Base-by-base conservation (phyloP, 768 basidiomycete genomes). In the Boletus rubropictus region DNA sequence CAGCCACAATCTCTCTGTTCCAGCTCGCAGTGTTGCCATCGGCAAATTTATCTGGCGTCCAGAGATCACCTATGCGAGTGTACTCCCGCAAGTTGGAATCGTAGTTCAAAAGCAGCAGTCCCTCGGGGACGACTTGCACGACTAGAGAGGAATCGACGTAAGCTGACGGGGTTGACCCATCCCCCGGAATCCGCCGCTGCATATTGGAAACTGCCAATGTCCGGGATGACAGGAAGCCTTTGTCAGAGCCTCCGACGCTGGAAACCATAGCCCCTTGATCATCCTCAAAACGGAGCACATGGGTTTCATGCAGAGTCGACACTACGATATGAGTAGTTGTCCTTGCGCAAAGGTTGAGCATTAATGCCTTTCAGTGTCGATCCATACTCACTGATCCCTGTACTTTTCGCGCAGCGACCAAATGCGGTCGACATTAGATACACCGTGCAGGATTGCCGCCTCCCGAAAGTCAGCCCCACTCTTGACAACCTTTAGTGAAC, bases 381-480 rank as follows among this genome's bases (percentile, higher is more conserved):
- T 3, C 12, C 40, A 10, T 25, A 68, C 81, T 61, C 61, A 86
- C 84, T 52, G 49, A 46, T 78, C 76, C 17, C 72, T 62, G 46
- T 71, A 77, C 21, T 56, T 68, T 12, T 68, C 54, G 14, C 76
- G 74, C 17, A 89, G 56, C 3, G 84, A 66, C 80, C 85, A 93
- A 3, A 91, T 60, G 21, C 70, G 69, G 11, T 76, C 74, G n/a
- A 84, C 70, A 46, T 77, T 67, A 0, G 68, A 61, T 38, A 91
- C 53, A 1, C 83, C 83, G 5, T 77, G 73, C 6, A 89, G 58
- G 24, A 67, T 63, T 0, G 82, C 84, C 10, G 78, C 56, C 55
- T 85, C 83, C 46, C 79, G 72, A 60, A 91, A 84, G 54, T 89
- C 85, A 6, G 89, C 88, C 2, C 92, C 92, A 46, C 81, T 88